Base-by-base conservation (phyloP, 2,329 filamentous ascomycete species). In the Colletotrichum gloeosporioides region DNA sequence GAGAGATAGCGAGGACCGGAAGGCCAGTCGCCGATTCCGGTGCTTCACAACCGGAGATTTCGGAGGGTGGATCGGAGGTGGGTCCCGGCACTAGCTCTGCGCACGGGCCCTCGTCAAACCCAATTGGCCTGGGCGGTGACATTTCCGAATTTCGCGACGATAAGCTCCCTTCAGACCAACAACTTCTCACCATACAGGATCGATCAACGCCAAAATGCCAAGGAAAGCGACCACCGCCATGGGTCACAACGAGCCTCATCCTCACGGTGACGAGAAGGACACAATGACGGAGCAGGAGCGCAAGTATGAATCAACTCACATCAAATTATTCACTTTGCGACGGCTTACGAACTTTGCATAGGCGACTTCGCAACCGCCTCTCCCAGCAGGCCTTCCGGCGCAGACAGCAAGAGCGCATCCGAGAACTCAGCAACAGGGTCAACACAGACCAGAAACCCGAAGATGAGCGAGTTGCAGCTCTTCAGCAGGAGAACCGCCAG, bases 331-430 rank as follows among this genome's bases (percentile, higher is more conserved):
- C 6, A 13, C 25, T 29, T 29, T 34, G 16, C 15, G 4, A 39
- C 31, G 22, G 49, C 31, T 62, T 22, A 68, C 65, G 13, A 0
- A 57, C 4, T 0, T 8, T 32, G 10, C 16, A 9, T 22, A 83
- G 82, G 70, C 82, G 82, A 69, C 76, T 82, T 29, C 82, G 82
- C n/a, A 83, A 83, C 59, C 82, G 82, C 15, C 78, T 83, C 2
- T 82, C 82, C 0, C 82, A 83, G 27, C 78, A 80, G n/a, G 82
- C 82, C 0, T 83, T 83, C 64, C 82, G 82, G 2, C 82, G 82
- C 1, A 75, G 82, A 22, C 81, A 82, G 44, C 81, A 79, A 3
- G 81, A 83, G 68, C 79, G 79, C 13, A 77, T 83, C 3, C 71
- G 82, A 9, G 80, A 83, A 44, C 73, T 83, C 0, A 78, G 78